Evolutionary conservation across 495 filamentous ascomycete genomes (phyloP).

Genomic region (Penicillium maclennaniae): DNA sequence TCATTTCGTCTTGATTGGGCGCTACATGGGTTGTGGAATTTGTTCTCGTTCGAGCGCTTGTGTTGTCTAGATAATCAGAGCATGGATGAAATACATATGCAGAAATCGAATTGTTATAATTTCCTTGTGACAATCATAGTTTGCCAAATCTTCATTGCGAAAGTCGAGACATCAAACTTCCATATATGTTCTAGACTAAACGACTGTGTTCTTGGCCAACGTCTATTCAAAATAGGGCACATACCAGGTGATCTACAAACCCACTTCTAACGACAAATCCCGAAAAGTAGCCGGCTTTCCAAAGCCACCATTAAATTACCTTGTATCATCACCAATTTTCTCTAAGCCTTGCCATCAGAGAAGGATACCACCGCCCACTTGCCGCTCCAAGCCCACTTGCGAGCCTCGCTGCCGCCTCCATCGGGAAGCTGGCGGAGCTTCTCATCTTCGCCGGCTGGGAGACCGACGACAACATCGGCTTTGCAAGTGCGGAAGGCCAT

Average conservation of each 20-base stretch:
- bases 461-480: constrained; percentile 89
- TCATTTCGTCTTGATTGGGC: background rate
- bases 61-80: background rate
- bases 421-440: constrained; percentile 61
- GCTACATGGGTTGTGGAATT: background rate
- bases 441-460: constrained; percentile 78
- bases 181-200: background rate
- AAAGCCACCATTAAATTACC: background rate
- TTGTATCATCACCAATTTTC: background rate
- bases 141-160: background rate
- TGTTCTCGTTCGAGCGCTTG: background rate
- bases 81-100: background rate
- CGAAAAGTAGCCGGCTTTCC: background rate
- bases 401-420: constrained; percentile 62
- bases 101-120: background rate
- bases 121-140: background rate
- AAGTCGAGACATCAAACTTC: background rate
- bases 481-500: constrained; percentile 91
- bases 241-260: background rate
- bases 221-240: background rate
- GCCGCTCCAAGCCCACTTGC: constrained; percentile 96
- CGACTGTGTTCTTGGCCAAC: background rate
- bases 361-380: constrained; percentile 97
- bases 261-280: background rate
- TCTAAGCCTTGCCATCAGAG: constrained; percentile 61